phyloP scores from a whole-genome alignment of 2,329 filamentous ascomycete species.

The Aspergillus sp. region DNA sequence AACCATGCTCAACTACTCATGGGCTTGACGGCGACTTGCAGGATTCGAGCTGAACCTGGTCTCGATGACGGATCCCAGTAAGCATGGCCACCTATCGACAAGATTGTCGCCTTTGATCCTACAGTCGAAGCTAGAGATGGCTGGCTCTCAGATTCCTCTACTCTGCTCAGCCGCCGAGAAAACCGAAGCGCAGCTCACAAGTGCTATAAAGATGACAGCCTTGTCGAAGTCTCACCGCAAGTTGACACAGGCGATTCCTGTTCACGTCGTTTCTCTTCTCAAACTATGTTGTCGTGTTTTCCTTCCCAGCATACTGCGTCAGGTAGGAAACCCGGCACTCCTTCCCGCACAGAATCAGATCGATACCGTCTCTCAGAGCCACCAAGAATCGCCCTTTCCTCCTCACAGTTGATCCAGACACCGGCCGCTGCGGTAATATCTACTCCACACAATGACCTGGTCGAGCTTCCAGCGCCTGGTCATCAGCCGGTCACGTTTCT shows the following conservation, averaged over 20 bases:
- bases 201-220: too few relatives aligned
- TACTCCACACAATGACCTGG: too few relatives aligned
- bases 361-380: neutral
- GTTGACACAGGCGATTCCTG: neutral
- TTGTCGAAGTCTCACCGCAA: neutral
- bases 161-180: too few relatives aligned
- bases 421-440: neutral
- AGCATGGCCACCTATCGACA: neutral
- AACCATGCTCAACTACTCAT: neutral
- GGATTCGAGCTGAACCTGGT: neutral
- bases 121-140: too few relatives aligned
- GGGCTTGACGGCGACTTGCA: neutral
- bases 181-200: too few relatives aligned
- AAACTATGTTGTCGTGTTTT: neutral
- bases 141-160: too few relatives aligned
- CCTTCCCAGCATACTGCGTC: neutral
- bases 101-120: too few relatives aligned
- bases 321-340: neutral
- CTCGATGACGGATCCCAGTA: neutral
- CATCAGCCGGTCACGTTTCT: too few relatives aligned
- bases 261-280: neutral
- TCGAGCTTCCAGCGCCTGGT: too few relatives aligned
- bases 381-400: neutral
- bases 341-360: neutral
- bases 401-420: neutral